Base-by-base conservation (phyloP, 1,139 yeast species). In the Saccharomyces hybrid region DNA sequence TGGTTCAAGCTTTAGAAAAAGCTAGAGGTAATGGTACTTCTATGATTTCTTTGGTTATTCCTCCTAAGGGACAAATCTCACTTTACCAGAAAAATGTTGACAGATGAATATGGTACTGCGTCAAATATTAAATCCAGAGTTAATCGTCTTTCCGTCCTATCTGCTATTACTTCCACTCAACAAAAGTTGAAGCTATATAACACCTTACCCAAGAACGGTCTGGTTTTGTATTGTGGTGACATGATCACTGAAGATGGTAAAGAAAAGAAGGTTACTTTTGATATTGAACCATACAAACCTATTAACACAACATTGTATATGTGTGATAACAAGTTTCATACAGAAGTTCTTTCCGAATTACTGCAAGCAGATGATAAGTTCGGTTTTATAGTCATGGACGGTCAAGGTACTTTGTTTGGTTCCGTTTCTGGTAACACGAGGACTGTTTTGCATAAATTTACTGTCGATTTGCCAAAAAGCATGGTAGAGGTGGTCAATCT, bases 401-500 rank as follows among this genome's bases (percentile, higher is more conserved):
- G 99, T 88, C 90, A 90, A 72, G 99, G 99, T 57, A 88, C 97
- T 3, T 78, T 93, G 62, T 93, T 93, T 66, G 99, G 99, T 74
- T 82, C 96, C n/a, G 83, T 93, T 54, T 83, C 95, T 52, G 99
- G 99, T 73, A 93, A 93, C 77, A 91, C 96, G 52, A 85, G 99
- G 78, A 97, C 95, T 61, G 88, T 93, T 52, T 78, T 93, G 70
- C 97, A 93, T 75, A 93, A 93, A 74, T 93, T 93, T 75, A 86
- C 97, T 2, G 99, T 93, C 57, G 99, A 93, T 73, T 80, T 93
- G 69, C 99, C 99, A 64, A 93, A 93, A 93, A 93, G 88, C 99
- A 93, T 79, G 99, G 99, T 67, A 88, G 99, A 81, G 99, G 99
- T 87, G 99, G 99, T 86, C 99, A 93, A 78, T 93, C 99, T 59